These are phyloP conservation scores for Exserohilum rostratum DNA, from an alignment of 2,329 filamentous ascomycete species.

Conservation along the genomic window DNA sequence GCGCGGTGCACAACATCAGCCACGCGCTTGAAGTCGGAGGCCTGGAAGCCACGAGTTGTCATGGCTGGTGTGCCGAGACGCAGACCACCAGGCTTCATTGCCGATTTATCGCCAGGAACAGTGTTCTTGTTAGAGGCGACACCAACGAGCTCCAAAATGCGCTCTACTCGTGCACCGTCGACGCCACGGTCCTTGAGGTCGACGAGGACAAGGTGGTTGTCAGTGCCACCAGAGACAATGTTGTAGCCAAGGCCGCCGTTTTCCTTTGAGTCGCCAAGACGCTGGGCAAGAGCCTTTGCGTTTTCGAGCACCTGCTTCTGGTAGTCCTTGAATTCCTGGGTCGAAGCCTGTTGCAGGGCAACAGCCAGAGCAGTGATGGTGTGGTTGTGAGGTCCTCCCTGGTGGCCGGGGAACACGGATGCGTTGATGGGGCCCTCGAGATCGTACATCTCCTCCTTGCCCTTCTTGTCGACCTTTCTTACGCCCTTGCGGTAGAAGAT, in stretches of 20 bases:
- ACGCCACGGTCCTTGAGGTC: conserved; percentile 89
- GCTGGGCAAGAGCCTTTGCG: conserved; percentile 81
- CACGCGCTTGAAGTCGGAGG: conserved; percentile 82
- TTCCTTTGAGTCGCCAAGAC: conserved; percentile 72
- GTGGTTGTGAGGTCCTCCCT: conserved; percentile 98
- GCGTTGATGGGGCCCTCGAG: conserved; percentile 92
- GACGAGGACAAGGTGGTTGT: conserved; percentile 93
- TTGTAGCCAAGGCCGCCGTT: conserved; percentile 77
- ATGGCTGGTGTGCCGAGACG: conserved; percentile 97
- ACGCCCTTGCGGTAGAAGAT: conserved; percentile 99
- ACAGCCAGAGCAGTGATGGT: conserved; percentile 96
- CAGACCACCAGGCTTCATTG: conserved; percentile 90
- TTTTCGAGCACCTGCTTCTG: conserved; percentile 90
- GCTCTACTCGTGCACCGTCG: conserved; percentile 88
- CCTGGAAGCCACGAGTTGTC: conserved; percentile 92
- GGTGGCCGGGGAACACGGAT: conserved; percentile 97
- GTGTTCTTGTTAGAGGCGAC: conserved; percentile 99
- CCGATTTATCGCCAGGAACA: conserved; percentile 95
- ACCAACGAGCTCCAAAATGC: conserved; percentile 87
- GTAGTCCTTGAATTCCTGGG: conserved; percentile 88
- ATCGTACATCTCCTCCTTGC: conserved; percentile 91
- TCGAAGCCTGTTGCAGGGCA: conserved; percentile 90
- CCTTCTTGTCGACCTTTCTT: conserved; percentile 86
- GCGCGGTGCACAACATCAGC: conserved; percentile 52
- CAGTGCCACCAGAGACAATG: conserved; percentile 91